These are phyloP conservation scores for Rhazya stricta DNA, from an alignment of 257 asterid genomes.

Conservation along the genomic window DNA sequence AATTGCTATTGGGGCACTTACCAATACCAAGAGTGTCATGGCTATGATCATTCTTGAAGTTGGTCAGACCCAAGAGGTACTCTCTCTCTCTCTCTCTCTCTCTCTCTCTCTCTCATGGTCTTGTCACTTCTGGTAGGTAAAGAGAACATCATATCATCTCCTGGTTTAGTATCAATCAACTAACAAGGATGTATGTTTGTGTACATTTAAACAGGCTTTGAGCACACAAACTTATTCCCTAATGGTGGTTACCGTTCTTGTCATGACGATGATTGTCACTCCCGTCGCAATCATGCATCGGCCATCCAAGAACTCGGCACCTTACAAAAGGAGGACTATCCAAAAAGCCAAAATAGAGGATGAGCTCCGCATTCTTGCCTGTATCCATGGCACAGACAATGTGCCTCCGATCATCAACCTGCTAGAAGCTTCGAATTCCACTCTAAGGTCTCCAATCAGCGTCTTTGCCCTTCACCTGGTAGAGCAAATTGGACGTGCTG, in stretches of 20 bases:
- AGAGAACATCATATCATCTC: background rate
- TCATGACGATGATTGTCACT: constrained; percentile 61
- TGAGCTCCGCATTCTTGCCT: constrained; percentile 65
- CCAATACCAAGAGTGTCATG: constrained; percentile 67
- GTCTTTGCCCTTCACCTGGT: constrained; percentile 70
- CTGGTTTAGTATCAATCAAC: background rate
- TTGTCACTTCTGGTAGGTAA: background rate
- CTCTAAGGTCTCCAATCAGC: constrained; percentile 41
- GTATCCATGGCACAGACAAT: constrained; percentile 54
- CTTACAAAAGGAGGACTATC: constrained; percentile 70
- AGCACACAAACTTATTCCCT: constrained; percentile 49
- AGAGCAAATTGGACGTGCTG: constrained; percentile 81
- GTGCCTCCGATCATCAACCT: constrained; percentile 62
- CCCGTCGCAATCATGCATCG: constrained; percentile 42
- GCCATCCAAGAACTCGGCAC: constrained; percentile 39
- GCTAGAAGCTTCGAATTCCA: constrained; percentile 59
- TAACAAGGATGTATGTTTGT: background rate
- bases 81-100: background rate
- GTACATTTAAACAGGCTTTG: constrained; percentile 43
- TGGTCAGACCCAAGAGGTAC: constrained; percentile 72
- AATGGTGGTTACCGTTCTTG: constrained; percentile 56
- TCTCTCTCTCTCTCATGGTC: background rate
- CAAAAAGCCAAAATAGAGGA: constrained; percentile 65
- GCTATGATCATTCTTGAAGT: constrained; percentile 70
- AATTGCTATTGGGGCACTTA: constrained; percentile 52